Evolutionary conservation across 225 moss, liverwort and hornwort genomes (phyloP).

Genomic region (Thuidium tamariscinum): DNA sequence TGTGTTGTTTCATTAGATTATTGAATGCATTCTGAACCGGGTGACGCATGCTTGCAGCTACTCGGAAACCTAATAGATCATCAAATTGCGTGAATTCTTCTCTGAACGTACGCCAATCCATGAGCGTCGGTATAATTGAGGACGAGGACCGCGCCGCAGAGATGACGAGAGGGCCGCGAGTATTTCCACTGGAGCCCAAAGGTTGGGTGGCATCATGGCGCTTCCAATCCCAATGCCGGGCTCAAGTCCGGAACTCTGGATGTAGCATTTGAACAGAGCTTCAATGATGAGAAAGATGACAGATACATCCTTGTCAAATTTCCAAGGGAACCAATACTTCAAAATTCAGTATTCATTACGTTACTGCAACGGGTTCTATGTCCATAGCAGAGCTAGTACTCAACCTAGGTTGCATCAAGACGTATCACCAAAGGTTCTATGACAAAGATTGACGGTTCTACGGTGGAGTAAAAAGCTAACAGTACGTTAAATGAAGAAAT

Average conservation of each 20-base stretch:
- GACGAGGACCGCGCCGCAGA: neutral
- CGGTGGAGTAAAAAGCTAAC: neutral
- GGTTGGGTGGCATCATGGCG: conserved; percentile 8
- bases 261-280: neutral
- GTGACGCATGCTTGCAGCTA: neutral
- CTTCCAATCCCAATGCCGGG: conserved; percentile 6
- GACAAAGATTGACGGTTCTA: neutral
- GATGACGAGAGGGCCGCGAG: neutral
- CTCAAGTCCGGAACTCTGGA: neutral
- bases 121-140: neutral
- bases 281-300: neutral
- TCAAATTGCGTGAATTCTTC: neutral
- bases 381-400: neutral
- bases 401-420: neutral
- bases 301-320: neutral
- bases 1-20: neutral
- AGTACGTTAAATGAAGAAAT: neutral
- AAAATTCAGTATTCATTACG: neutral
- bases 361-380: neutral
- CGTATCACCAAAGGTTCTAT: neutral
- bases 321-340: neutral
- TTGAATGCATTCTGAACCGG: neutral
- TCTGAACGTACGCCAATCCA: neutral
- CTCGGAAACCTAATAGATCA: neutral
- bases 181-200: conserved; percentile 15